phyloP scores from a whole-genome alignment of 208 protist species.

The Acanthamoeba lenticulata region DNA sequence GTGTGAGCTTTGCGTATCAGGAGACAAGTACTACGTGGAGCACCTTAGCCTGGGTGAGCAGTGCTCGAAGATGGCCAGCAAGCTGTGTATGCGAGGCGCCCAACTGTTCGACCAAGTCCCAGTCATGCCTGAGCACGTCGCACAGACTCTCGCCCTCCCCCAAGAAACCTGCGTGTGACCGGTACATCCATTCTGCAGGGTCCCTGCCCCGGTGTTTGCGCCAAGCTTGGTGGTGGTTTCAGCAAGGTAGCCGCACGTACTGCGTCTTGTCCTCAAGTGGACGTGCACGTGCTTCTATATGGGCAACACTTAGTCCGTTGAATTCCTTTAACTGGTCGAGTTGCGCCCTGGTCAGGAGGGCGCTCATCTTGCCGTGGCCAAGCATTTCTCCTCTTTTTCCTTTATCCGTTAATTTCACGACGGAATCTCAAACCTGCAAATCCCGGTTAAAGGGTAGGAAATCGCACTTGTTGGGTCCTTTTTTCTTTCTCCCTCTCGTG shows the following conservation, averaged over 20 bases:
- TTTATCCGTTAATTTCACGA: background rate
- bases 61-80: background rate
- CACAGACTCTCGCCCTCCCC: background rate
- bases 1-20: background rate
- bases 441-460: background rate
- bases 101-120: background rate
- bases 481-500: constrained; percentile 50
- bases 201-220: background rate
- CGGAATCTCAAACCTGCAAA: background rate
- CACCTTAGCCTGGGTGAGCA: background rate
- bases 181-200: background rate
- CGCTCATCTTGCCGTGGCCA: background rate
- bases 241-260: background rate
- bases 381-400: background rate
- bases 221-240: background rate
- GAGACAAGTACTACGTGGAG: background rate
- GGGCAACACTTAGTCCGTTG: background rate
- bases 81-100: background rate
- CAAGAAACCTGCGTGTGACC: constrained; percentile 23
- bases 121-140: background rate
- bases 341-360: background rate
- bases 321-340: background rate
- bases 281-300: background rate
- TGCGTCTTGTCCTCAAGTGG: constrained; percentile 46
- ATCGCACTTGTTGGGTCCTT: background rate